These are phyloP conservation scores for Taxillus chinensis DNA, from an alignment of 164 flowering plant genomes.

Conservation along the genomic window DNA sequence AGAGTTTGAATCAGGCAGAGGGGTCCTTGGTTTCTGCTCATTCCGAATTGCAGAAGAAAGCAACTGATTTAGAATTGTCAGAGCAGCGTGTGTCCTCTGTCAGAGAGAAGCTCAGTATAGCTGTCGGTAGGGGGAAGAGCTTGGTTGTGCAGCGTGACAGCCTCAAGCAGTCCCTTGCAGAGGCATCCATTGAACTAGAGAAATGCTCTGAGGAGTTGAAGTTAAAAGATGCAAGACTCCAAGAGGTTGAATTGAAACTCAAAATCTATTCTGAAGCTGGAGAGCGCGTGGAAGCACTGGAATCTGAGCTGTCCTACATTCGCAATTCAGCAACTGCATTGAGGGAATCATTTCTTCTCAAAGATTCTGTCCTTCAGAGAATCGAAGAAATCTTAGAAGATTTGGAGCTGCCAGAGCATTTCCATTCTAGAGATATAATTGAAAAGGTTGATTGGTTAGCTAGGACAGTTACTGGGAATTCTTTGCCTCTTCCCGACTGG, in stretches of 20 bases:
- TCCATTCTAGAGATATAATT: conserved; percentile 67
- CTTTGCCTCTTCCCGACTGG: conserved; percentile 50
- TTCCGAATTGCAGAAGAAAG: conserved; percentile 48
- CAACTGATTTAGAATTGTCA: conserved; percentile 69
- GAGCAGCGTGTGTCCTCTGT: conserved; percentile 80
- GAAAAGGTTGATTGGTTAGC: conserved; percentile 92
- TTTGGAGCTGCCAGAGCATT: conserved; percentile 85
- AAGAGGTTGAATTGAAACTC: conserved; percentile 62
- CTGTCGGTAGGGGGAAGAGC: conserved; percentile 96
- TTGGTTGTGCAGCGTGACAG: conserved; percentile 81
- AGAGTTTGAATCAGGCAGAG: conserved; percentile 40
- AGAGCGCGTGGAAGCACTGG: conserved; percentile 95
- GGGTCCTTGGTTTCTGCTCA: conserved; percentile 26
- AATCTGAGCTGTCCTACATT: conserved; percentile 95
- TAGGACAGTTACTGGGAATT: conserved; percentile 48
- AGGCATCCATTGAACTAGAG: conserved; percentile 63
- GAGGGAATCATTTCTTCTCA: conserved; percentile 88
- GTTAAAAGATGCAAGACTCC: conserved; percentile 49
- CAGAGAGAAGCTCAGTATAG: conserved; percentile 92
- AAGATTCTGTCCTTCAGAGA: conserved; percentile 89
- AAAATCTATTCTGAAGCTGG: conserved; percentile 79
- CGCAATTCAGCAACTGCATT: conserved; percentile 92
- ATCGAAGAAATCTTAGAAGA: conserved; percentile 94
- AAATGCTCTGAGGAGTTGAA: conserved; percentile 65
- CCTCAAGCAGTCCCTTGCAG: conserved; percentile 74